Evolutionary conservation across 2,329 filamentous ascomycete species (phyloP).

Genomic region (Aspergillus costaricaensis): DNA sequence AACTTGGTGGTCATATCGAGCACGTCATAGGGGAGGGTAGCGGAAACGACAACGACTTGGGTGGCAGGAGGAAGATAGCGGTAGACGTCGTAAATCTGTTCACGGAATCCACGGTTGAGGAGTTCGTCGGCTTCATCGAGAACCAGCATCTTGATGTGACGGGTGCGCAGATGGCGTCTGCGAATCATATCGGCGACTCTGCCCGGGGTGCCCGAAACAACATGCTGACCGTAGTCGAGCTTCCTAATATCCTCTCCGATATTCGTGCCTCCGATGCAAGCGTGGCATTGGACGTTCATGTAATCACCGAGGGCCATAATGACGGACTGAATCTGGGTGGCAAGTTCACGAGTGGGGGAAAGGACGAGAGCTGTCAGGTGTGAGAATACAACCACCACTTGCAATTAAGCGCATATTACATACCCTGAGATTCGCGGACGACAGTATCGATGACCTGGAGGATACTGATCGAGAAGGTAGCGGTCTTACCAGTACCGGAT

Average conservation of each 20-base stretch:
- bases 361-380: constrained; percentile 72
- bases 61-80: constrained; percentile 94
- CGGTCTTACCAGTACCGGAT: constrained; percentile 95
- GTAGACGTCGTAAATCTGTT: constrained; percentile 99
- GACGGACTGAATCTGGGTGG: constrained; percentile 97
- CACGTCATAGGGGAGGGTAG: constrained; percentile 95
- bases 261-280: constrained; percentile 96
- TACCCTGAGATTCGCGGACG: constrained; percentile 81
- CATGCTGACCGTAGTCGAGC: constrained; percentile 95
- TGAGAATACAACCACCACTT: constrained; percentile 1
- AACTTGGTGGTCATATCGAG: constrained; percentile 99
- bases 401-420: constrained; percentile 6
- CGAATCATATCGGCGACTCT: constrained; percentile 87
- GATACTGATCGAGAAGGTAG: constrained; percentile 94
- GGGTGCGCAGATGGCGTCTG: constrained; percentile 70
- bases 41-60: constrained; percentile 96
- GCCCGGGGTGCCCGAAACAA: constrained; percentile 96
- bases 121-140: constrained; percentile 76
- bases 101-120: constrained; percentile 91
- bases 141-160: constrained; percentile 77
- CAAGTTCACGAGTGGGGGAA: constrained; percentile 92
- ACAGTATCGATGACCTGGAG: constrained; percentile 94
- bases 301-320: constrained; percentile 99
- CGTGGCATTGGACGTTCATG: constrained; percentile 99
- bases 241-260: constrained; percentile 97